phyloP scores from a whole-genome alignment of 2,329 filamentous ascomycete genomes.

The Botryosphaeria dothidea region DNA sequence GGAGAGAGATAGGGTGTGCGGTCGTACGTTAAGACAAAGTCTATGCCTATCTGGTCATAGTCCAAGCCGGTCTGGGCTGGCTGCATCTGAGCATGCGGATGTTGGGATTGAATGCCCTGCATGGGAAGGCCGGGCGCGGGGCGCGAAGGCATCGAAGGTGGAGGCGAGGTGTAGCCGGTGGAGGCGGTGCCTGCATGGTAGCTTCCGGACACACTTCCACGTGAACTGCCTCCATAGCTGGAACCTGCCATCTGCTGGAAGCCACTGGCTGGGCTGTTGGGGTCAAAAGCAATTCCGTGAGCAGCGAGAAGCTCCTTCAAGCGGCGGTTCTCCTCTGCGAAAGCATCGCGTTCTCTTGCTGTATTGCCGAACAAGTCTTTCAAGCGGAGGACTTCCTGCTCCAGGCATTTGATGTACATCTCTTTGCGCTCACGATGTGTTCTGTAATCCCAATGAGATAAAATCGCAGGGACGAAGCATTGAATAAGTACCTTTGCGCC shows the following conservation, averaged over 20 bases:
- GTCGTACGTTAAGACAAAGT: slow-evolving; percentile 89
- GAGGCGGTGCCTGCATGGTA: slow-evolving; percentile 53
- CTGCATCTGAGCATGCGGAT: slow-evolving; percentile 19
- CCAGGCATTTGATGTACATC: slow-evolving; percentile 89
- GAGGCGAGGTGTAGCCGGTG: slow-evolving; percentile 49
- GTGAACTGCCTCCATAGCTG: slow-evolving; percentile 44
- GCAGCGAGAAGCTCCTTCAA: slow-evolving; percentile 64
- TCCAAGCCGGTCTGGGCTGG: slow-evolving; percentile 55
- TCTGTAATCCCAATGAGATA: slow-evolving; percentile 48
- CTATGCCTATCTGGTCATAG: slow-evolving; percentile 81
- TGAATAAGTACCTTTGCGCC: slow-evolving; percentile 75
- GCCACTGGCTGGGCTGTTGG: slow-evolving; percentile 38
- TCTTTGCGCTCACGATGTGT: slow-evolving; percentile 97
- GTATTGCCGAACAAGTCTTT: slow-evolving; percentile 80
- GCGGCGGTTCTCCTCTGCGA: slow-evolving; percentile 77
- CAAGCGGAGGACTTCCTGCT: slow-evolving; percentile 85
- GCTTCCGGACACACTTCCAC: slow-evolving; percentile 64
- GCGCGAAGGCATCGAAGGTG: slow-evolving; percentile 22
- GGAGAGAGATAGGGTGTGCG: slow-evolving; percentile 67
- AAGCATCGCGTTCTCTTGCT: slow-evolving; percentile 72
- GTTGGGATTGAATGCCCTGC: slow-evolving; percentile 23
- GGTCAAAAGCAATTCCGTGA: slow-evolving; percentile 61
- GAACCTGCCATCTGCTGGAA: slow-evolving; percentile 38
- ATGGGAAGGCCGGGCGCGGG: neutral
- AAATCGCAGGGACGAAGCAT: neutral